phyloP scores from a whole-genome alignment of 2,329 filamentous ascomycete genomes.

The Malbranchea zuffiana region DNA sequence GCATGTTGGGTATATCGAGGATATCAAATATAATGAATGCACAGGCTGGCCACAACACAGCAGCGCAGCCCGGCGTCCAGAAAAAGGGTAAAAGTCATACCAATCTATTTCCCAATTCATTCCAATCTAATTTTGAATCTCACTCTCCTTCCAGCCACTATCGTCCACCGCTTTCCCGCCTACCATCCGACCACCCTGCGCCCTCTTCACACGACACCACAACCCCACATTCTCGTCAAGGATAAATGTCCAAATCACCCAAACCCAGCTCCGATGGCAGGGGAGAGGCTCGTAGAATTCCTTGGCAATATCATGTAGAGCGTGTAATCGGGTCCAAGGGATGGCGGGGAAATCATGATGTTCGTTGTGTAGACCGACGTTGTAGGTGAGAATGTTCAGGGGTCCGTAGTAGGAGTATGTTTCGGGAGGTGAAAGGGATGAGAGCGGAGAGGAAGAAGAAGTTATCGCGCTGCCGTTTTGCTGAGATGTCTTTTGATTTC shows the following conservation, averaged over 20 bases:
- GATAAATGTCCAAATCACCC: constrained; percentile 93
- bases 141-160: constrained; percentile 55
- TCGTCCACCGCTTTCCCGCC: constrained; percentile 36
- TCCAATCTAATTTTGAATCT: constrained; percentile 50
- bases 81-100: background rate
- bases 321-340: constrained; percentile 79
- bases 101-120: constrained; percentile 24
- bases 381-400: constrained; percentile 88
- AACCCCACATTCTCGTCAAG: constrained; percentile 80
- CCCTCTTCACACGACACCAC: constrained; percentile 85
- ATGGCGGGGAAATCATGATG: constrained; percentile 98
- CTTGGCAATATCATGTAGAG: constrained; percentile 64
- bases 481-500: constrained; percentile 20
- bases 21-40: no score
- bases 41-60: no score
- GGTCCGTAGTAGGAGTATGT: constrained; percentile 96
- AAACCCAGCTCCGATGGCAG: constrained; percentile 77
- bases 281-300: constrained; percentile 91
- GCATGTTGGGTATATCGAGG: no score
- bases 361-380: constrained; percentile 95
- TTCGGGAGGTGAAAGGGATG: constrained; percentile 64
- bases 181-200: constrained; percentile 58
- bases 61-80: no score
- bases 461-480: constrained; percentile 34
- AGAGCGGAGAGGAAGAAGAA: constrained; percentile 43